Evolutionary conservation across 1,284 basidiomycete genomes (phyloP), one percentile per base, ranked within the genome.

Genomic region (Ustilago cynodontis): DNA sequence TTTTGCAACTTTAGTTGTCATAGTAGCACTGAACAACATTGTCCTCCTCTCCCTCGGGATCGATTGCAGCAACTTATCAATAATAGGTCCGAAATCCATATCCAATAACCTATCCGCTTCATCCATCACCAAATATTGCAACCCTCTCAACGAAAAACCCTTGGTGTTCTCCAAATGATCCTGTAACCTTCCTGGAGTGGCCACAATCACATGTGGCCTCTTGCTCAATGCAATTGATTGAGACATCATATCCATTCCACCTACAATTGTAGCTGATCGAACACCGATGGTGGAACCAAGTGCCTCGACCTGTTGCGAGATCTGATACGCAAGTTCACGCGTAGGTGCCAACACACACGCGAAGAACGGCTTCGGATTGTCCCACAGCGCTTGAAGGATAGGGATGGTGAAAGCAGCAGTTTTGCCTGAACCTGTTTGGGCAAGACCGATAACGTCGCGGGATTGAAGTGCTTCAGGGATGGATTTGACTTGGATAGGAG

Each of bases 1-100:
- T 87, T 99, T 98, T 26, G 94, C 95, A 11, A 99, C 95, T 87
- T 98, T 99, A 24, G 94, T 97, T 2, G 96, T 98, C 95, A 99
- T 99, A n/a, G 97, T 99, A 1, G 97, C 97, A 16, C 95, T 97
- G 88, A 97, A 99, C 1, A 99, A 90, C 86, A 95, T 98, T 0
- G 97, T 99, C 37, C 92, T 93, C 22, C 97, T 90, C 83, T 99
- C 95, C 83, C 92, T 93, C 20, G 97, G 97, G 75, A 99, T 93
- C 49, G 93, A 91, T 87, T 97, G 97, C 50, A 99, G 89, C 72
- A 99, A 94, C 88, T 95, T 96, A 88, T 99, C 97, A 75, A 99
- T 95, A 65, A 94, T 93, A 39, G 94, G 93, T 20, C 95, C 95
- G 82, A 99, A 99, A 86, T 99, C 97, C 91, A 99, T 92, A 87